Percentiles rank a stretch among this genome's conserved stretches.
phyloP scores from a whole-genome alignment of 805 yeast species.

The Lipomyces starkeyi region DNA sequence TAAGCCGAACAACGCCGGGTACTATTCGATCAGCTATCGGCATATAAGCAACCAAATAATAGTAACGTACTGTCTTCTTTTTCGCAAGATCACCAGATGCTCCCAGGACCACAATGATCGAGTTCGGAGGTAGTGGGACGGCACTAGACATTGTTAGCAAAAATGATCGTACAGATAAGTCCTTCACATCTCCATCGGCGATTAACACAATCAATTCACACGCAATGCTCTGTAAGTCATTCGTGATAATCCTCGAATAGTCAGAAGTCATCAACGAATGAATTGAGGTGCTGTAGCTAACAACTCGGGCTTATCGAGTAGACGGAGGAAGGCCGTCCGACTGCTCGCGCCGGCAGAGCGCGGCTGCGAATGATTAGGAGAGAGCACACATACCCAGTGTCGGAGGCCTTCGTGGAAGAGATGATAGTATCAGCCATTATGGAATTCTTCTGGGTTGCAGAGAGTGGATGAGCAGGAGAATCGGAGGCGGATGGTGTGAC shows the following conservation, averaged over 20 bases:
- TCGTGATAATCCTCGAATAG: neutral
- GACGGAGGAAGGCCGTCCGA: constrained; percentile 12
- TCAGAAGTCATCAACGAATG: neutral
- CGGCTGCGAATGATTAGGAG: neutral
- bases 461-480: constrained; percentile 10
- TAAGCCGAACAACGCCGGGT: constrained; percentile 53
- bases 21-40: constrained; percentile 33
- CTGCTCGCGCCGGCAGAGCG: neutral
- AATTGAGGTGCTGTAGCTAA: neutral
- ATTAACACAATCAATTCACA: neutral
- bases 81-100: constrained; percentile 96
- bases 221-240: neutral
- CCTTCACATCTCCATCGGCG: too few species aligned
- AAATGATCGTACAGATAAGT: neutral
- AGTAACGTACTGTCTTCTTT: constrained; percentile 75
- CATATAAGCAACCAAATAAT: neutral
- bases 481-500: neutral
- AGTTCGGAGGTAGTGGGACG: constrained; percentile 52
- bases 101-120: constrained; percentile 82
- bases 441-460: constrained; percentile 6
- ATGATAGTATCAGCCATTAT: constrained; percentile 37
- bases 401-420: constrained; percentile 11
- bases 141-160: constrained; percentile 11
- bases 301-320: neutral
- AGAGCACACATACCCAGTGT: constrained; percentile 23